phyloP scores from a whole-genome alignment of 345 rosid genomes.

The Aethionema arabicum region DNA sequence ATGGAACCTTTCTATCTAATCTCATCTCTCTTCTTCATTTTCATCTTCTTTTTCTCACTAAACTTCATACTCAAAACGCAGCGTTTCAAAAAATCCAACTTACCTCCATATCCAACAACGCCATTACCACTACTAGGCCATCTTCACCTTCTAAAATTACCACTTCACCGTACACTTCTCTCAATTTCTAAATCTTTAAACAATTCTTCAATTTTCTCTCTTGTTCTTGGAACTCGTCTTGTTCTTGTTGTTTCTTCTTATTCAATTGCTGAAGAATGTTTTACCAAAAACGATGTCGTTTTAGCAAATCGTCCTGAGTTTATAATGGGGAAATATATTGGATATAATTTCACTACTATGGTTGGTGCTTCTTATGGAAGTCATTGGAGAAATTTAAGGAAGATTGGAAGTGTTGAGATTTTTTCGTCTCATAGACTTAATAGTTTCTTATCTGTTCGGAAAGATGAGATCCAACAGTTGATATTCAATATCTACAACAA shows the following conservation, averaged over 20 bases:
- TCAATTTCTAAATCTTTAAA: constrained; percentile 26
- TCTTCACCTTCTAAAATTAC: constrained; percentile 37
- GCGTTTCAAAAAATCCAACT: constrained; percentile 6
- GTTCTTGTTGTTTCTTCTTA: constrained; percentile 33
- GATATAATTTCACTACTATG: constrained; percentile 30
- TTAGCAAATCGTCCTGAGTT: constrained; percentile 31
- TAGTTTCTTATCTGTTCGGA: constrained; percentile 20
- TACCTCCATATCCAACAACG: constrained; percentile 34
- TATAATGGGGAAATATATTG: constrained; percentile 28
- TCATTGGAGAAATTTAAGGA: constrained; percentile 38
- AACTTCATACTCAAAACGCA: not conserved
- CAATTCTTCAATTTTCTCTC: constrained; percentile 6
- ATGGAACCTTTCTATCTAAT: constrained; percentile 2
- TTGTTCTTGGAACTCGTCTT: constrained; percentile 30
- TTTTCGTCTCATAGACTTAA: constrained; percentile 33
- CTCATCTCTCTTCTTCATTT: not conserved
- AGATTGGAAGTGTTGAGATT: constrained; percentile 30
- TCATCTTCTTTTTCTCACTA: not conserved
- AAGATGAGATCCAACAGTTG: constrained; percentile 33
- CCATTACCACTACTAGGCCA: constrained; percentile 37
- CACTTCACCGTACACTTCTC: constrained; percentile 28
- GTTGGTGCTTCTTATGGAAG: constrained; percentile 36
- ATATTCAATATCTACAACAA: constrained; percentile 19
- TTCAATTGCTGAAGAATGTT: constrained; percentile 31
- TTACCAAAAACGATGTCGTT: constrained; percentile 36